These are phyloP conservation scores for Biscogniauxia sp. DNA, from an alignment of 2,329 filamentous ascomycete genomes.

Conservation along the genomic window DNA sequence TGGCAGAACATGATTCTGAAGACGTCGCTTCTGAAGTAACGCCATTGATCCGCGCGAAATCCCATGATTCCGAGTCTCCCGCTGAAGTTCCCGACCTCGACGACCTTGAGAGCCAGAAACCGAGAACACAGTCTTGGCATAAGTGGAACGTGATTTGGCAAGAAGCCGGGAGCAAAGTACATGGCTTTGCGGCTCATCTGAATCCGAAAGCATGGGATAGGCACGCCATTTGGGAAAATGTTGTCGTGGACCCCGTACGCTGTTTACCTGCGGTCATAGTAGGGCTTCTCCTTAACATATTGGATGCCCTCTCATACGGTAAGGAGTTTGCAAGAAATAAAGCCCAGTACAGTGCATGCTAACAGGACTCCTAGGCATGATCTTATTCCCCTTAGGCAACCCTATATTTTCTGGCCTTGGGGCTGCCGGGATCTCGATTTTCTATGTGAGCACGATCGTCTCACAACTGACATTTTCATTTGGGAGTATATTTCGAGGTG, in stretches of 20 bases:
- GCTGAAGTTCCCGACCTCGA: slow-evolving; percentile 32
- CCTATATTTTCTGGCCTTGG: slow-evolving; percentile 83
- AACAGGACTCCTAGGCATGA: slow-evolving; percentile 63
- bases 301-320: slow-evolving; percentile 94
- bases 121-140: slow-evolving; percentile 17
- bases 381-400: slow-evolving; percentile 87
- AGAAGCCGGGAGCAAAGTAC: slow-evolving; percentile 19
- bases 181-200: slow-evolving; percentile 33
- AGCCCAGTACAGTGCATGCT: slow-evolving; percentile 4
- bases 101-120: slow-evolving; percentile 54
- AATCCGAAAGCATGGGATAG: slow-evolving; percentile 73
- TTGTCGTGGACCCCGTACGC: slow-evolving; percentile 64
- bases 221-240: slow-evolving; percentile 60
- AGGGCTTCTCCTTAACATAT: slow-evolving; percentile 83
- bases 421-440: slow-evolving; percentile 94
- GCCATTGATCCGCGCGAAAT: slow-evolving; percentile 42
- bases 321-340: slow-evolving; percentile 25
- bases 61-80: slow-evolving; percentile 29
- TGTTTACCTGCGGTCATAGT: slow-evolving; percentile 84
- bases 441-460: slow-evolving; percentile 96
- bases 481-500: slow-evolving; percentile 85
- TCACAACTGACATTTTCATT: slow-evolving; percentile 87
- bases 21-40: slow-evolving; percentile 40
- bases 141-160: slow-evolving; percentile 27
- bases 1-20: neutral